Evolutionary conservation across 768 basidiomycete species (phyloP).

Genomic region (Pleurotus cornucopiae): DNA sequence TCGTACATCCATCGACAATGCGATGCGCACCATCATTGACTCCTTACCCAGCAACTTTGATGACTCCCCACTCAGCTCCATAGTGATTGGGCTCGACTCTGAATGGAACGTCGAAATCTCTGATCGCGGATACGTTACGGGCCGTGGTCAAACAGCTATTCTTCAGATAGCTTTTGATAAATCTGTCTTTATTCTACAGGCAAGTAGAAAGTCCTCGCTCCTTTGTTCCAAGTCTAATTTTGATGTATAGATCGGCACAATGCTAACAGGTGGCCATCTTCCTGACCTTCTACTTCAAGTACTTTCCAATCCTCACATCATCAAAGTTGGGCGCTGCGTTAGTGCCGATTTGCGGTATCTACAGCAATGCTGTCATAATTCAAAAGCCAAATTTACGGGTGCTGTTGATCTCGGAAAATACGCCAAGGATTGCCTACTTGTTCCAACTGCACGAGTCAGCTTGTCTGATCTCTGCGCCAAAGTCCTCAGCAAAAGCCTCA

Average conservation of each 20-base stretch:
- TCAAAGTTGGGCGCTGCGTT: slow-evolving; percentile 12
- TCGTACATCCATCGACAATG: slow-evolving; percentile 10
- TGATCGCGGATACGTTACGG: slow-evolving; percentile 12
- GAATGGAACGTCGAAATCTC: slow-evolving; percentile 17
- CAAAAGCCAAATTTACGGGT: no score
- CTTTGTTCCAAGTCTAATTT: no score
- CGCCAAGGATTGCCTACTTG: slow-evolving; percentile 21
- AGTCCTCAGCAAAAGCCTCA: slow-evolving; percentile 18
- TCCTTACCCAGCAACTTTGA: no score
- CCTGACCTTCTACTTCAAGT: slow-evolving; percentile 9
- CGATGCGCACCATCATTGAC: no score
- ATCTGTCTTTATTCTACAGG: slow-evolving; percentile 17
- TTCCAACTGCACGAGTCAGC: slow-evolving; percentile 15
- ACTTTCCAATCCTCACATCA: slow-evolving; percentile 9
- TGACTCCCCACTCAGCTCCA: no score
- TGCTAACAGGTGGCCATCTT: not conserved
- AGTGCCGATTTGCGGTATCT: not conserved
- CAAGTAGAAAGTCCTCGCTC: not conserved
- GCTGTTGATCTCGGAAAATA: slow-evolving; percentile 21
- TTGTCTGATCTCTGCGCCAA: slow-evolving; percentile 25
- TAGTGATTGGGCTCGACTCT: no score
- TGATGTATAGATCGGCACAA: not conserved
- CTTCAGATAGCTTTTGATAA: slow-evolving; percentile 17
- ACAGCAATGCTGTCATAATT: no score
- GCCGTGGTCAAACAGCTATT: slow-evolving; percentile 16